Conservation (phyloP, 2,329 filamentous ascomycete species). For the Sporothrix humicola region DNA sequence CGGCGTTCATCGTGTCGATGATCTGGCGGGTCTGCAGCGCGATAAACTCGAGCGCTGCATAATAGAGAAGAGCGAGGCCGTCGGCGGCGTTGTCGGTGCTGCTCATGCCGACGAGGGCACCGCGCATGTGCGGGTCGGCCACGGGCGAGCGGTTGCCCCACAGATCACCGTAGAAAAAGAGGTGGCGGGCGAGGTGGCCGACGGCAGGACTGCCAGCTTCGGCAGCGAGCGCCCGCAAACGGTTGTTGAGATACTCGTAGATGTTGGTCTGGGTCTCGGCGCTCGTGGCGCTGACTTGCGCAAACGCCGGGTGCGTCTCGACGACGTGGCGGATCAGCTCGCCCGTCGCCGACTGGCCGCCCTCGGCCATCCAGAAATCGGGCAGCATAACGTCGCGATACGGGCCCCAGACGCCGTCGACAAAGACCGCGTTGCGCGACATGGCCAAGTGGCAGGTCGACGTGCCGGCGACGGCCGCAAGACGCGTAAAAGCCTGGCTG, state of each 20-base stretch:
- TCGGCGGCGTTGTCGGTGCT: conserved; percentile 79
- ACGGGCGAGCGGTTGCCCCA: conserved; percentile 96
- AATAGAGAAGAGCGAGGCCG: conserved; percentile 89
- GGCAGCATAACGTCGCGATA: conserved; percentile 94
- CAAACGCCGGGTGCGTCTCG: conserved; percentile 91
- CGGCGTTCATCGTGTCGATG: conserved; percentile 87
- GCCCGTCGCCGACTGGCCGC: conserved; percentile 93
- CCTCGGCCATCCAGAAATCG: conserved; percentile 95
- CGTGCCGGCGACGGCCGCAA: conserved; percentile 93
- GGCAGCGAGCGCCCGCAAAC: conserved; percentile 76
- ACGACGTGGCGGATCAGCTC: conserved; percentile 93
- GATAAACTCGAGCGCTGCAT: conserved; percentile 97
- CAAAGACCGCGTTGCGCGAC: conserved; percentile 91
- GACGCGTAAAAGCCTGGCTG: conserved; percentile 87
- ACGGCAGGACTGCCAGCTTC: conserved; percentile 74
- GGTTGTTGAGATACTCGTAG: conserved; percentile 92
- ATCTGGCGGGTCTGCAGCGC: conserved; percentile 97
- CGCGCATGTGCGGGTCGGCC: conserved; percentile 91
- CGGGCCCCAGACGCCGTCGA: conserved; percentile 94
- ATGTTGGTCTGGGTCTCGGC: conserved; percentile 85
- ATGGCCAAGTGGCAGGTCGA: conserved; percentile 98
- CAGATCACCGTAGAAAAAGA: conserved; percentile 98
- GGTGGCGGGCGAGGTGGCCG: conserved; percentile 85
- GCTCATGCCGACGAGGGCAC: conserved; percentile 83
- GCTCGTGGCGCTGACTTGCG: conserved; percentile 72